Base-by-base conservation (phyloP, 164 flowering plant genomes). In the Cinnamomum chago region DNA sequence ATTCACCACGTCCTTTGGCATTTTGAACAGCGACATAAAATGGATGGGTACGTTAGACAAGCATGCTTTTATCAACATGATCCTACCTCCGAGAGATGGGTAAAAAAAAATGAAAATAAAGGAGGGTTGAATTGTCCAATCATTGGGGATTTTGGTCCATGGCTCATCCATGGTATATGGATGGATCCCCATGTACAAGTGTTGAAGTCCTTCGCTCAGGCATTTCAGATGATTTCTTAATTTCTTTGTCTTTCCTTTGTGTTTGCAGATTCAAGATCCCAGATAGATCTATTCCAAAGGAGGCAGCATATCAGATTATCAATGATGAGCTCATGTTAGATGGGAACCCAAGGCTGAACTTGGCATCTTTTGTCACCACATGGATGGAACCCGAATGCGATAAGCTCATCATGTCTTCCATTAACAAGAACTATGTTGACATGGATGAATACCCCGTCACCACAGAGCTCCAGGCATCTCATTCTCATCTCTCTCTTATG, bases 301-400 rank as follows among this genome's bases (percentile, higher is more conserved):
- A 88, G 64, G 89, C 87, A 5, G 90, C 90, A 10, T 86, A 71
- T 72, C 90, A 88, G 79, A 85, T 86, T 50, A 86, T 88, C 12
- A 82, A 76, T 72, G 90, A 88, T 69, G 90, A 86, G 81, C 76
- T 88, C 79, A 81, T 86, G 86, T 70, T 88, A 5, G 89, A 88
- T 58, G 89, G 88, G 33, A 90, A 87, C 51, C 97, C 94, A 1
- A 84, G 97, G 79, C 82, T 90, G 51, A 90, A 90, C 72, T 62
- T 92, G 76, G 94, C 92, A 0, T 90, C 92, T 0, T 92, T 92
- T 65, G 97, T 92, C n/a, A 89, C 94, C 1, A 92, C 97, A 0
- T 91, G 96, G 97, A 91, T 91, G 93, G 93, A 91, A 76, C 91
- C 92, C 0, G 95, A 91, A 75, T 89, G 90, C 50, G 89, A 89